Conservation (phyloP, 1,139 yeast genomes). For the Yamadazyma oceani region DNA sequence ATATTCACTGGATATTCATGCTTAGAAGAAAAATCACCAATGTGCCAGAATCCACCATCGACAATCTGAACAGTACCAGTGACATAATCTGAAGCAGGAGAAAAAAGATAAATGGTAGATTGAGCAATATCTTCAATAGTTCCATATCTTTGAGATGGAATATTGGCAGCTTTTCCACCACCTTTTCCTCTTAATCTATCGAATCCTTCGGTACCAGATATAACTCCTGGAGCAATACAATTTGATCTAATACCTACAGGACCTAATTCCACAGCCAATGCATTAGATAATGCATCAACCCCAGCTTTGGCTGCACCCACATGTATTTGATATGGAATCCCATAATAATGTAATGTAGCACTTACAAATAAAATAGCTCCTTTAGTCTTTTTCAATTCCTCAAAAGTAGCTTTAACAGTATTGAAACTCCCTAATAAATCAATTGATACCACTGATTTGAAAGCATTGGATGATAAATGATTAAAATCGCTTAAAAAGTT, state of each 20-base stretch:
- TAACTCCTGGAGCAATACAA: constrained; percentile 89
- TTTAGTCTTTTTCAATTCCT: constrained; percentile 62
- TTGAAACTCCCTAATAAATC: constrained; percentile 88
- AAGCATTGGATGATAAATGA: constrained; percentile 80
- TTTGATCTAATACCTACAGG: constrained; percentile 84
- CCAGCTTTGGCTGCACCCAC: constrained; percentile 98
- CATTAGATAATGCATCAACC: constrained; percentile 81
- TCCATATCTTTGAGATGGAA: constrained; percentile 79
- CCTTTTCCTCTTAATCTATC: constrained; percentile 43
- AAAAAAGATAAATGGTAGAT: constrained; percentile 76
- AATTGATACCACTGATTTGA: constrained; percentile 82
- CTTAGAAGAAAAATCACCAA: constrained; percentile 40
- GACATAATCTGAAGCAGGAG: constrained; percentile 73
- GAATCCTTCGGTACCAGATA: constrained; percentile 82
- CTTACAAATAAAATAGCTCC: constrained; percentile 84
- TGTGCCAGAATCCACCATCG: constrained; percentile 88
- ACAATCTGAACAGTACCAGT: constrained; percentile 77
- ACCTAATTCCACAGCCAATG: constrained; percentile 88
- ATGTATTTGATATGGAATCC: constrained; percentile 87
- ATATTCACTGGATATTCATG: constrained; percentile 36
- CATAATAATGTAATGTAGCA: constrained; percentile 87
- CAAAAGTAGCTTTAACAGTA: constrained; percentile 80
- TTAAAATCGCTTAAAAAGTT: constrained; percentile 83
- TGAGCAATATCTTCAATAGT: constrained; percentile 77
- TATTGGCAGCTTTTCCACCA: constrained; percentile 20